Evolutionary conservation across 2,329 filamentous ascomycete species (phyloP), one percentile per base, ranked within the genome.

Genomic region (Stagonosporopsis cucurbitacearum): DNA sequence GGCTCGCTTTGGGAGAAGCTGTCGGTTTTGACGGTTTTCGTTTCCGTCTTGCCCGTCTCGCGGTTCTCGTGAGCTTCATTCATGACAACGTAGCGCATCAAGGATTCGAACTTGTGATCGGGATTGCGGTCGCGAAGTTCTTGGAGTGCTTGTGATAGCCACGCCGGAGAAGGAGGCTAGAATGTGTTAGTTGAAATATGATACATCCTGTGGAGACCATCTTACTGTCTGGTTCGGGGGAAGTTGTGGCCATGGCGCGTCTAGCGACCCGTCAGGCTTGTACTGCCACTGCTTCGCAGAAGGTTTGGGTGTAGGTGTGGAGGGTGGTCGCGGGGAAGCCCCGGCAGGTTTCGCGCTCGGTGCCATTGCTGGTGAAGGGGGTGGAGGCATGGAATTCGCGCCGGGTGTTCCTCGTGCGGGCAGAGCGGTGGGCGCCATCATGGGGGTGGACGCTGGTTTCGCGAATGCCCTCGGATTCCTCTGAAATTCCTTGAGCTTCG

Each of bases 51-150:
- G 58, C 89, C 86, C 2, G 90, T 93, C 44, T 84, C 81, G 11
- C 60, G 62, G 39, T 69, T 62, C 47, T 62, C 58, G 20, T 63
- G 59, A 11, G 62, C 65, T 58, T 84, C 84, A 73, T 96, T 89
- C 59, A 96, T 85, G 55, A 90, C 88, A 22, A 87, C 91, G 76
- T 96, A 93, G 58, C 92, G 91, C 95, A 99, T 99, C 20, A 89
- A 85, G 50, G 88, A 89, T 75, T 96, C 92, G 73, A 98, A 98
- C 26, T 85, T 84, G 74, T 97, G 92, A 66, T 88, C 85, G 3
- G 90, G 88, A 69, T 96, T 94, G 17, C 77, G 77, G 57, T 82
- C 80, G 64, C 86, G 86, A 53, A 98, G 84, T 22, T 86, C 82
- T 56, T 84, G 80, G n/a, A 98, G 85, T 49, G 91, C 89, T 33